Evolutionary conservation across 306 rosid genomes (phyloP), one percentile per base, ranked within the genome.

Genomic region (Inga oerstediana): DNA sequence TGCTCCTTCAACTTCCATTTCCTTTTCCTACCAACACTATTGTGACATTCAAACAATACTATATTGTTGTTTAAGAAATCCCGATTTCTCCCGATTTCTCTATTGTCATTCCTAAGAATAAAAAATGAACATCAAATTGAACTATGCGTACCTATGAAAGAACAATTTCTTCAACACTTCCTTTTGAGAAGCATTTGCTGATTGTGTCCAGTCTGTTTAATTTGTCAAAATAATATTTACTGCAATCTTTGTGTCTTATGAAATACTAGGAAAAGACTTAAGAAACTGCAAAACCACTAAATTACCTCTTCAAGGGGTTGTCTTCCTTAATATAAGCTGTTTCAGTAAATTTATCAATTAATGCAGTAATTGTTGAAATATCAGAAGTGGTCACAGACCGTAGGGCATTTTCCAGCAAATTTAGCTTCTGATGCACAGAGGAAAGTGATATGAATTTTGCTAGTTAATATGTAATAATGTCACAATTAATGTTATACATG

Each of bases 21-120:
- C 88, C 3, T 58, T n/a, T 74, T 85, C 88, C 88, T 82, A 37
- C 3, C 67, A 39, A 54, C 52, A 15, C 13, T 49, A 66, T 32
- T 30, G 39, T 12, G 30, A 27, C 34, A 15, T 32, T 1, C n/a
- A 65, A 77, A 2, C 35, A 45, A 65, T 41, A 41, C 4, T 5
- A 45, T 34, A 54, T 74, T 65, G 13, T 3, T 20, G 43, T 37
- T 15, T 39, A 9, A 37, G 6, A 5, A 5, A 34, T 67, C 19
- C 24, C 1, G 22, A 27, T 27, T 27, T 27, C 27, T 27, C 27
- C 27, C 27, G 27, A 58, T n/a, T 58, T 58, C 7, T 17, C 9
- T 17, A 35, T 4, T 17, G 8, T 37, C 9, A n/a, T 32, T 32
- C 3, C 34, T 56, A 54, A 17, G 22, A 54, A 56, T 16, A 8